Conservation (phyloP, 2,329 filamentous ascomycete genomes). For the Aspergillus spinulosporus region DNA sequence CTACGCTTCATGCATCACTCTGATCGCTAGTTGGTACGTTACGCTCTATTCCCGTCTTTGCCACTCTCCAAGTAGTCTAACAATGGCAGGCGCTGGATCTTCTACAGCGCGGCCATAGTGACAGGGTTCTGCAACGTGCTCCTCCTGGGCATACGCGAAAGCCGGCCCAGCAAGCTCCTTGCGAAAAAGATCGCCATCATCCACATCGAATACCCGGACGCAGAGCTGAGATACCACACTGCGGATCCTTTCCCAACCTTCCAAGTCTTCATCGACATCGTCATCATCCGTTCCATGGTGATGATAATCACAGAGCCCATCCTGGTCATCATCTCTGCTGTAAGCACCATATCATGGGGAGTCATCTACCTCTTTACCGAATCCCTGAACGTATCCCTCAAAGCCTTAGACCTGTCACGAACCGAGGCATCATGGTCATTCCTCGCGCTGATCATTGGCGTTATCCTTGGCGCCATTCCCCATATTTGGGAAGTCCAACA, state of each 20-base stretch:
- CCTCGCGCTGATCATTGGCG: conserved; percentile 6
- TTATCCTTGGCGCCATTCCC: neutral
- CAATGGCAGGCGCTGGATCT: conserved; percentile 10
- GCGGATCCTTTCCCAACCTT: conserved; percentile 11
- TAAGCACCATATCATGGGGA: conserved; percentile 4
- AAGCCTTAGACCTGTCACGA: conserved; percentile 31
- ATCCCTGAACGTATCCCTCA: conserved; percentile 37
- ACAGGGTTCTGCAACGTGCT: conserved; percentile 1
- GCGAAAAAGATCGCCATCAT: conserved; percentile 7
- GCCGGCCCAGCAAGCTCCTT: conserved; percentile 12
- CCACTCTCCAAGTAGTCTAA: neutral
- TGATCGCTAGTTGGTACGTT: neutral
- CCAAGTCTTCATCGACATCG: conserved; percentile 6
- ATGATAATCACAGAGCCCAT: conserved; percentile 10
- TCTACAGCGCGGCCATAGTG: conserved; percentile 13
- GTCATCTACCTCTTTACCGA: conserved; percentile 16
- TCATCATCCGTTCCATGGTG: conserved; percentile 1
- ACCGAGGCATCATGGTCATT: conserved; percentile 40
- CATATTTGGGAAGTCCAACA: conserved; percentile 1
- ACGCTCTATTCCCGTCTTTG: too few species aligned
- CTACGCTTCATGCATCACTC: conserved; percentile 3
- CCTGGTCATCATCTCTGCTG: conserved; percentile 10
- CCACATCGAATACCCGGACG: conserved; percentile 1
- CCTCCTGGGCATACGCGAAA: conserved; percentile 9
- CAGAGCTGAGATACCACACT: conserved; percentile 9